Base-by-base conservation (phyloP, 345 rosid genomes). In the Boechera retrofracta region DNA sequence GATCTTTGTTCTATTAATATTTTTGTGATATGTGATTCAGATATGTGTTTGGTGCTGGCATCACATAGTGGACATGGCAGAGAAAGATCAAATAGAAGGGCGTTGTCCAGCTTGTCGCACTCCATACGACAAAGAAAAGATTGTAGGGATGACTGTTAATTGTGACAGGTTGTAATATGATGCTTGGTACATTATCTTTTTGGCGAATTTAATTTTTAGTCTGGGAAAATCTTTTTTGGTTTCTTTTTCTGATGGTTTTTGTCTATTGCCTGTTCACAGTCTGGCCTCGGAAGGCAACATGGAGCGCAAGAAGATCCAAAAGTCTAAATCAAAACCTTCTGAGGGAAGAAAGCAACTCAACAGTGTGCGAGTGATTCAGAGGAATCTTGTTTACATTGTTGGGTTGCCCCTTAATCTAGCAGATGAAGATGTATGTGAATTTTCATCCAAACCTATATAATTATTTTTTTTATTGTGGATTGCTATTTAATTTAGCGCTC, bases 1-100 rank as follows among this genome's bases (percentile, higher is more conserved):
- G 24, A 35, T 39, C 15, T 28, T 33, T 78, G 6, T 1, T 72
- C 42, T 59, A 49, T 51, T 72, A 39, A 58, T 31, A 24, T 21
- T 65, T 29, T 58, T 58, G 10, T 65, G 49, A 44, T 52, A 24
- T 67, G 33, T 31, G 44, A 5, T 67, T 39, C 80, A 91, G 98
- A 82, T 93, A 67, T 93, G 98, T 86, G 94, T 93, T 69, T 93
- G 98, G 98, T 93, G 98, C 65, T 93, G 98, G 98, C 90, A 93
- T 83, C 96, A 93, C 69, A 77, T 93, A 26, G 87, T 89, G 89
- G 94, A 93, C 68, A 89, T 93, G 98, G 98, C 98, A 39, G 97
- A 89, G 83, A 93, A 87, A 88, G 96, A 86, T 80, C 87, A 79
- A 10, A 71, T 84, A 10, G 96, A 88, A 79, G 98, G 98, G 58